phyloP scores from a whole-genome alignment of 1,284 basidiomycete species.

The Thelephora terrestris region DNA sequence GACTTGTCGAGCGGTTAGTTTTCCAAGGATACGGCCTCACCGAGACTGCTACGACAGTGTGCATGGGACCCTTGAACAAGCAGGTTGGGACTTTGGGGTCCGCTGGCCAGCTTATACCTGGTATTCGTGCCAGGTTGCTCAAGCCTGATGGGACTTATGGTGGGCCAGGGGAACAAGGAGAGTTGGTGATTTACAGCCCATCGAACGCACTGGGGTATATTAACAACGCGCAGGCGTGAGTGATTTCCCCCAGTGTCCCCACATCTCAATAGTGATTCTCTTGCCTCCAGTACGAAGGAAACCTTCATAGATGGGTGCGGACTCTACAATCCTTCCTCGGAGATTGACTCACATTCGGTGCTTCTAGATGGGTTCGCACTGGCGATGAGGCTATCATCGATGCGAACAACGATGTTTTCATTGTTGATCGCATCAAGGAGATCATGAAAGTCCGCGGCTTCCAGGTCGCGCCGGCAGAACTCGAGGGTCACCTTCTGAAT shows the following conservation, averaged over 20 bases:
- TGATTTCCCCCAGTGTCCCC: slow-evolving; percentile 15
- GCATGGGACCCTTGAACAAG: background rate
- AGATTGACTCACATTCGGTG: slow-evolving; percentile 7
- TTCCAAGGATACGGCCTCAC: slow-evolving; percentile 55
- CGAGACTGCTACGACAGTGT: background rate
- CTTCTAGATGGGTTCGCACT: slow-evolving; percentile 48
- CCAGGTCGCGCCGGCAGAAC: slow-evolving; percentile 31
- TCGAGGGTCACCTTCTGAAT: slow-evolving; percentile 29
- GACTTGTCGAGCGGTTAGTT: slow-evolving; percentile 22
- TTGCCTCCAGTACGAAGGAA: slow-evolving; percentile 38
- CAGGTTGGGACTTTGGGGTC: slow-evolving; percentile 28
- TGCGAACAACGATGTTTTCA: slow-evolving; percentile 47
- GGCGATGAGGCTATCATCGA: slow-evolving; percentile 59
- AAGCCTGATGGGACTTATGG: slow-evolving; percentile 53
- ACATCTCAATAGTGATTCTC: slow-evolving; percentile 6
- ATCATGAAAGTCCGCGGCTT: slow-evolving; percentile 25
- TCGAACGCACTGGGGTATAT: slow-evolving; percentile 47
- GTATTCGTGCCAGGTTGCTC: slow-evolving; percentile 42
- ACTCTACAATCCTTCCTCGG: background rate
- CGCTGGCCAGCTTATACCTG: slow-evolving; percentile 47
- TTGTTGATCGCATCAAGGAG: slow-evolving; percentile 59
- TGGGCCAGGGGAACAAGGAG: slow-evolving; percentile 52
- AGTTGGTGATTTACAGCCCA: slow-evolving; percentile 50
- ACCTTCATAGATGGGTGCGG: slow-evolving; percentile 38
- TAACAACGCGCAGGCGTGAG: slow-evolving; percentile 49